phyloP scores from a whole-genome alignment of 345 rosid species.

The Ceriops decandra region DNA sequence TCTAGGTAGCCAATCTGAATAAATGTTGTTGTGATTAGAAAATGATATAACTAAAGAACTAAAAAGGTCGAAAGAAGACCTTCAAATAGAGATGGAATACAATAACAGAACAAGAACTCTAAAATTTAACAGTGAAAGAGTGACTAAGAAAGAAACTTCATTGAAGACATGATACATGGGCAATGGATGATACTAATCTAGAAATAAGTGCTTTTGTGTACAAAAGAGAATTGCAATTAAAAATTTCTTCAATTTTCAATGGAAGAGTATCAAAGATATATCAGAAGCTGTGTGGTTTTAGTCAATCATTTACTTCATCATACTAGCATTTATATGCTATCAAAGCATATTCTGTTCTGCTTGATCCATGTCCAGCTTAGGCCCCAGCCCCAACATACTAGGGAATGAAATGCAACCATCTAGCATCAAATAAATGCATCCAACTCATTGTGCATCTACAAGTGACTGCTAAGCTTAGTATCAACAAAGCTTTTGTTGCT shows the following conservation, averaged over 20 bases:
- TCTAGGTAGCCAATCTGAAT: conserved; percentile 71
- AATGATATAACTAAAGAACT: conserved; percentile 6
- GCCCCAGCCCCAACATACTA: background rate
- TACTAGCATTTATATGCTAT: no score
- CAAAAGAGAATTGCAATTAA: no score
- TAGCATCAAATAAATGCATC: background rate
- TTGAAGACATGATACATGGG: no score
- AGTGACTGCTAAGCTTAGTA: background rate
- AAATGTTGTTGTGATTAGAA: conserved; percentile 22
- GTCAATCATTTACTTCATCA: background rate
- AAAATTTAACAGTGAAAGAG: no score
- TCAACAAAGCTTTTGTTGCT: no score
- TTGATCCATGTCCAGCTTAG: background rate
- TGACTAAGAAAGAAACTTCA: no score
- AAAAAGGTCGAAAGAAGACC: background rate
- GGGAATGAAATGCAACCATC: background rate
- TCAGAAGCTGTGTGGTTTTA: background rate
- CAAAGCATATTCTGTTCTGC: background rate
- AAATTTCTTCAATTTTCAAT: background rate
- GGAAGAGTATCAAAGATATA: background rate
- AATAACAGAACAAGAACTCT: background rate
- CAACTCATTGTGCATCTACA: background rate
- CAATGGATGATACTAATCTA: no score
- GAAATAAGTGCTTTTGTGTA: no score
- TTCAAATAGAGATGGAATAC: background rate